A percentile compares a stretch with the other conserved stretches of the same genome.
These are phyloP conservation scores for Irpex rosettiformis DNA, from an alignment of 1,284 basidiomycete species.

Conservation along the genomic window DNA sequence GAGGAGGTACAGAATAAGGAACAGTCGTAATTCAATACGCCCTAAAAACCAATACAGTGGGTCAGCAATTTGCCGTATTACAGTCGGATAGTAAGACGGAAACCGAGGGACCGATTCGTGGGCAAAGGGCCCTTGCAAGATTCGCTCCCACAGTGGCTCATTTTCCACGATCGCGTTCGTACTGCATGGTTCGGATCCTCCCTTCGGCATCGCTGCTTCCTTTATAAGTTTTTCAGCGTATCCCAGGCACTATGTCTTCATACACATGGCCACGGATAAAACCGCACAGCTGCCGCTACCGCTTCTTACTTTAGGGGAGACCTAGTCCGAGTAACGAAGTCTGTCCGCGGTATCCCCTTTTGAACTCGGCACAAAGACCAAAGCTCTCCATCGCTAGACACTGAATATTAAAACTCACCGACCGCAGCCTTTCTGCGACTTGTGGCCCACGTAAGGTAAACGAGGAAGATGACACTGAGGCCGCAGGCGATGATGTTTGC, in stretches of 20 bases:
- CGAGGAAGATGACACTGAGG: constrained; percentile 50
- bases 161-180: neutral
- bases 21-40: constrained; percentile 63
- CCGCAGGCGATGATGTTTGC: constrained; percentile 71
- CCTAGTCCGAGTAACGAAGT: too few relatives aligned
- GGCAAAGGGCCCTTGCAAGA: neutral
- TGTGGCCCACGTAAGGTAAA: constrained; percentile 43
- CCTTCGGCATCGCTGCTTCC: neutral
- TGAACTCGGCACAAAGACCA: too few relatives aligned
- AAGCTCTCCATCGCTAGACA: too few relatives aligned
- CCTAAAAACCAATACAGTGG: constrained; percentile 40
- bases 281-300: neutral
- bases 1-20: constrained; percentile 65
- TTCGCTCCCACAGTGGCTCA: neutral
- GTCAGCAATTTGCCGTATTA: neutral
- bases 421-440: constrained; percentile 49
- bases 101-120: neutral
- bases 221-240: neutral
- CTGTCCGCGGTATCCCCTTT: too few relatives aligned
- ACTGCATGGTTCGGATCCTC: neutral
- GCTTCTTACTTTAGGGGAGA: too few relatives aligned
- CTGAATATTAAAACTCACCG: constrained; percentile 29
- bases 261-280: neutral
- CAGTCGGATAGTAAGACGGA: neutral
- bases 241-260: neutral